phyloP scores from a whole-genome alignment of 225 moss, liverwort and hornwort species.

The Physcomitrium patens region DNA sequence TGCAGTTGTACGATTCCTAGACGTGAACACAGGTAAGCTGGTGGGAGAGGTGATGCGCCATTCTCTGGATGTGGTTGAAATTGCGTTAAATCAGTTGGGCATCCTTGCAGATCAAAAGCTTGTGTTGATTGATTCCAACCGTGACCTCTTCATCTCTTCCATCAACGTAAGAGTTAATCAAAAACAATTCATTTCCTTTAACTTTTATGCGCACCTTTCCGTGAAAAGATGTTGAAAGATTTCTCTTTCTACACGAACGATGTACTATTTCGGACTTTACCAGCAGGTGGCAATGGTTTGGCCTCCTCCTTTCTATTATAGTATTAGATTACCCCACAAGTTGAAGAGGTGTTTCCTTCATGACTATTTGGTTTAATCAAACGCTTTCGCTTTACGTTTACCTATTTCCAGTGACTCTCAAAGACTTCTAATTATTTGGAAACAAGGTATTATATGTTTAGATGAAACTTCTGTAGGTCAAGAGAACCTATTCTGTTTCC shows the following conservation, averaged over 20 bases:
- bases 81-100: conserved; percentile 73
- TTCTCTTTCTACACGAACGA: background rate
- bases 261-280: background rate
- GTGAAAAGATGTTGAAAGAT: background rate
- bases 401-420: background rate
- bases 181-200: background rate
- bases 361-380: background rate
- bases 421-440: background rate
- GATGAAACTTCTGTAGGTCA: background rate
- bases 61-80: conserved; percentile 62
- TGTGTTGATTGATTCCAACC: conserved; percentile 69
- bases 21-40: conserved; percentile 60
- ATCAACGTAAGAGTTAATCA: conserved; percentile 51
- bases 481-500: background rate
- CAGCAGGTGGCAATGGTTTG: background rate
- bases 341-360: background rate
- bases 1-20: conserved; percentile 71
- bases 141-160: conserved; percentile 84
- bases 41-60: conserved; percentile 62
- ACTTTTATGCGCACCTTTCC: background rate
- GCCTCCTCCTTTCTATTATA: background rate
- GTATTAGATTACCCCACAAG: background rate
- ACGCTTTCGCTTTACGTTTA: background rate
- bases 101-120: conserved; percentile 58
- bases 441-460: background rate